These are phyloP conservation scores for Fusarium humuli DNA, from an alignment of 2,329 filamentous ascomycete genomes.

Conservation along the genomic window DNA sequence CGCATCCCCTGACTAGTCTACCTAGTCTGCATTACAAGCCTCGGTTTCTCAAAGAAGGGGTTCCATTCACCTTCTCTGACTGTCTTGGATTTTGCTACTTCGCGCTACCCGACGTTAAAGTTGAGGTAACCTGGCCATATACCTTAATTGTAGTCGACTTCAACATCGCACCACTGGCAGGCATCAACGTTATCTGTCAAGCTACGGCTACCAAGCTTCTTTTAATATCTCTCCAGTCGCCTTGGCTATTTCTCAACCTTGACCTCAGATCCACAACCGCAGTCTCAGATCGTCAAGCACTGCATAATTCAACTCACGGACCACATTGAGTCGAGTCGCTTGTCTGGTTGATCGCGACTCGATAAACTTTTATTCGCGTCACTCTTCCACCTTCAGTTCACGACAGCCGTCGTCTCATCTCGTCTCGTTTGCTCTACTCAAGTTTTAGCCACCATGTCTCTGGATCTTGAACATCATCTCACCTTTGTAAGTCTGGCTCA, in stretches of 20 bases:
- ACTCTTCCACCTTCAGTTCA: conserved; percentile 1
- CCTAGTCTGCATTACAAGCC: conserved; percentile 1
- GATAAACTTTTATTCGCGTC: conserved; percentile 26
- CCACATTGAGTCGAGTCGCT: conserved; percentile 17
- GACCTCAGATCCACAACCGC: conserved; percentile 29
- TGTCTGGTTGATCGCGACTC: conserved; percentile 17
- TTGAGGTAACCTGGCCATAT: conserved; percentile 1
- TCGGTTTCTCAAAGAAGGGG: conserved; percentile 21
- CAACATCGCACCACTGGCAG: conserved; percentile 29
- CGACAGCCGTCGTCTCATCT: conserved; percentile 11
- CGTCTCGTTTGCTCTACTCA: conserved; percentile 9
- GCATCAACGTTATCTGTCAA: conserved; percentile 1
- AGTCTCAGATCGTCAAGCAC: conserved; percentile 19
- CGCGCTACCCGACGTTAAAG: conserved; percentile 1
- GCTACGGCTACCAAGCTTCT: conserved; percentile 2
- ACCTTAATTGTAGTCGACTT: conserved; percentile 24
- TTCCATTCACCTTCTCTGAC: conserved; percentile 2
- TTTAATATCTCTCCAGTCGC: conserved; percentile 6
- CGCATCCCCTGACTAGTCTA: not conserved
- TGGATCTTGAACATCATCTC: conserved; percentile 85
- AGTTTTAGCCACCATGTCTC: conserved; percentile 62
- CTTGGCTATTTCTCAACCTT: not conserved
- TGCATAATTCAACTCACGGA: conserved; percentile 23
- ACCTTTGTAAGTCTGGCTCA: conserved; percentile 73
- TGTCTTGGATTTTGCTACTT: conserved; percentile 16